These are phyloP conservation scores for Globisporangium spiculum DNA, from an alignment of 352 stramenopile genomes.

Conservation along the genomic window DNA sequence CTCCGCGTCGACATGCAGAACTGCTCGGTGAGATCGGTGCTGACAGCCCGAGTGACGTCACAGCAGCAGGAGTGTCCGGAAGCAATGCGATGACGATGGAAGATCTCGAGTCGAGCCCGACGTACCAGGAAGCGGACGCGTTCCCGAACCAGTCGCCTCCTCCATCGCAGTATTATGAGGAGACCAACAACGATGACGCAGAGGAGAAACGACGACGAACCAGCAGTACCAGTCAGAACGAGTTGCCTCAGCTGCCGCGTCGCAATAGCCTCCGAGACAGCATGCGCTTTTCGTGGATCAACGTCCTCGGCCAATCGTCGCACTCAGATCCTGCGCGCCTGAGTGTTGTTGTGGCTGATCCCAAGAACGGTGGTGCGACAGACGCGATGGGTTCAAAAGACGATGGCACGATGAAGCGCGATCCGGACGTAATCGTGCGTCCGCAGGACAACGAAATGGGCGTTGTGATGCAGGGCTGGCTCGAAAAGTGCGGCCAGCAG, in stretches of 20 bases:
- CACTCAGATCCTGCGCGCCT: conserved; percentile 28
- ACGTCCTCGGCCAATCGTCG: conserved; percentile 45
- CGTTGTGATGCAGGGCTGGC: conserved; percentile 82
- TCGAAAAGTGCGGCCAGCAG: conserved; percentile 86
- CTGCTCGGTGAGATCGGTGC: conserved; percentile 4
- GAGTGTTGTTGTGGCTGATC: not conserved
- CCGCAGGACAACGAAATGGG: conserved; percentile 57
- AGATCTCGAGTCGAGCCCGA: conserved; percentile 10
- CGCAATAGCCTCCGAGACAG: conserved; percentile 43
- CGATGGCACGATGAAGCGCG: conserved; percentile 20
- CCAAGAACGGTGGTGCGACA: not conserved
- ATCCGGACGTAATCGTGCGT: conserved; percentile 34
- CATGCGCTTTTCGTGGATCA: conserved; percentile 65
- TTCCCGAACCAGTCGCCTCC: conserved; percentile 7
- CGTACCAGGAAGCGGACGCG: conserved; percentile 3
- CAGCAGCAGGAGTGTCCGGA: not conserved
- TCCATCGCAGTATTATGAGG: not conserved
- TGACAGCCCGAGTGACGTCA: not conserved
- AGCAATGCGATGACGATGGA: conserved; percentile 2
- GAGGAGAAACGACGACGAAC: conserved; percentile 1
- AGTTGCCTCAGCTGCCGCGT: not conserved
- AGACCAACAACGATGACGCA: not conserved
- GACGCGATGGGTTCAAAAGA: not conserved
- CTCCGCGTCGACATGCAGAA: conserved; percentile 12
- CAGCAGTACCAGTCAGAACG: not conserved